Evolutionary conservation across 2,329 filamentous ascomycete genomes (phyloP), one percentile per base, ranked within the genome.

Genomic region (Uncinocarpus reesii): DNA sequence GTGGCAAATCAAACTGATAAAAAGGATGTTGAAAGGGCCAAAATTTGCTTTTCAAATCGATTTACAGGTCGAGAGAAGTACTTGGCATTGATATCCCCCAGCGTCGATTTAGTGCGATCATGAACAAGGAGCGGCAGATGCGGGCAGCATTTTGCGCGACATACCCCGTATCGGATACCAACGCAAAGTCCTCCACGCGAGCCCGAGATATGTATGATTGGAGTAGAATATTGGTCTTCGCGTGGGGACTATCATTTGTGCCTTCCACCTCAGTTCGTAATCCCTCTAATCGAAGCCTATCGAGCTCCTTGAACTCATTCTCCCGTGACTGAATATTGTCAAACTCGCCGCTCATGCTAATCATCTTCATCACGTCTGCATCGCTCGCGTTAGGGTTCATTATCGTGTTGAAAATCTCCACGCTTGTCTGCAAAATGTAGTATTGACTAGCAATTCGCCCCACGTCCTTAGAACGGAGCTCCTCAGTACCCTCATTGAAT

Each of bases 401-500:
- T 82, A 92, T 84, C 4, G 80, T 79, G 65, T 96, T 98, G 77
- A 98, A 98, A 35, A 96, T 85, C 63, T 96, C 84, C 53, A 98
- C 84, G 64, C 86, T 95, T 11, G 84, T 84, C 60, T 98, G 89
- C 41, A 93, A 74, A 42, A 98, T 90, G 61, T 98, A 98, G 62
- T 84, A 98, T 64, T 98, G 90, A 64, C 90, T 96, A 13, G 92
- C 92, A 63, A 98, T 98, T 13, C 92, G 82, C 2, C 92, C 92
- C 43, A 96, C 84, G 59, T 98, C 90, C 64, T 98, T 98, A 52
- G 88, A 85, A 51, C 87, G 81, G 7, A 98, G 77, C 59, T 95
- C 90, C 57, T 95, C 90, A 0, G 90, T 98, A 15, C 75, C 79
- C 61, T 96, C 92, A 56, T 98, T 95, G 72, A 90, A 98, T 49